Evolutionary conservation across 371 early-diverging fungal species (phyloP).

Genomic region (Mortierella sp.): DNA sequence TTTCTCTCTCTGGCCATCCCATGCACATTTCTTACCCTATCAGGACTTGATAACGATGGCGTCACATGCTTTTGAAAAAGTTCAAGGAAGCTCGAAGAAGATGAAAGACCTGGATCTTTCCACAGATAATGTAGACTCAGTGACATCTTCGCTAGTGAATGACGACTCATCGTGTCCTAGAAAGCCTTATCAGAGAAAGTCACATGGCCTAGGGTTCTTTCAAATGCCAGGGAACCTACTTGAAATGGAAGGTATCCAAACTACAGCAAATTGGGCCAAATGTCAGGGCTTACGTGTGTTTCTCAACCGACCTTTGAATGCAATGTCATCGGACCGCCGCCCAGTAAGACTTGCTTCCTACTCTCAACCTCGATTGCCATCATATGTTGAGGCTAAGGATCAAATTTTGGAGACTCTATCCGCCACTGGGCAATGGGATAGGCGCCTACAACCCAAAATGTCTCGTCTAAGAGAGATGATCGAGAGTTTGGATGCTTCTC

Average conservation of each 20-base stretch:
- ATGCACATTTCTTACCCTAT: slow-evolving; percentile 55
- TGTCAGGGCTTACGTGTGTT: slow-evolving; percentile 49
- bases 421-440: slow-evolving; percentile 5
- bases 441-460: slow-evolving; percentile 25
- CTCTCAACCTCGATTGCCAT: slow-evolving; percentile 31
- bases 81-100: slow-evolving; percentile 22
- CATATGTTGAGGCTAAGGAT: slow-evolving; percentile 12
- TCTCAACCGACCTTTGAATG: slow-evolving; percentile 57
- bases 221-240: slow-evolving; percentile 56
- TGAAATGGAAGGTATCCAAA: slow-evolving; percentile 47
- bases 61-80: slow-evolving; percentile 31
- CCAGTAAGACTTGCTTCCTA: slow-evolving; percentile 54
- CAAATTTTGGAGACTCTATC: slow-evolving; percentile 8
- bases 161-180: neutral
- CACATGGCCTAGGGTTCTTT: slow-evolving; percentile 45
- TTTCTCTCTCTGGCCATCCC: slow-evolving; percentile 47
- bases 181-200: slow-evolving; percentile 10
- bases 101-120: neutral
- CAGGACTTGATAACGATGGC: slow-evolving; percentile 50
- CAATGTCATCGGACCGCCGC: slow-evolving; percentile 24
- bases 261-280: slow-evolving; percentile 57
- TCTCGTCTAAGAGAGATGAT: slow-evolving; percentile 23
- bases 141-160: neutral
- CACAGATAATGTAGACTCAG: neutral
- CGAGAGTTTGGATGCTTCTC: slow-evolving; percentile 16